A percentile compares a stretch with the other conserved stretches of the same genome.
Evolutionary conservation across 2,329 filamentous ascomycete species (phyloP).

Genomic region (Pestalotiopsis fici): DNA sequence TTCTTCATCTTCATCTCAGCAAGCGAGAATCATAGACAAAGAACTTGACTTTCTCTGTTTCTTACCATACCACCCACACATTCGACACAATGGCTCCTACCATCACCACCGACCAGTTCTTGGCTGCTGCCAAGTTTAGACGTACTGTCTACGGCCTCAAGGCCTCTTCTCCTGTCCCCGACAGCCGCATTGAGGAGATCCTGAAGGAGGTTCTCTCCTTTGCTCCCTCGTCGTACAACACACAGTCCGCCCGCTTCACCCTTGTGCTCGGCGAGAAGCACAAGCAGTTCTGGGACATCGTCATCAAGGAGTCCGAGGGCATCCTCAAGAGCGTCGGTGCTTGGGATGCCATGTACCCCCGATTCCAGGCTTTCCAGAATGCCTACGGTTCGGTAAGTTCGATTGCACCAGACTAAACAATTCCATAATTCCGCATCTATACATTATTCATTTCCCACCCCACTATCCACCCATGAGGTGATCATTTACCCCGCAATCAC

Average conservation of each 20-base stretch:
- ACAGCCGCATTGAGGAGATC: conserved; percentile 28
- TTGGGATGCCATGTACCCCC: conserved; percentile 18
- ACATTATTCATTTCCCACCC: not conserved
- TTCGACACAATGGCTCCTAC: conserved; percentile 5
- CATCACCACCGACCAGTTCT: conserved; percentile 23
- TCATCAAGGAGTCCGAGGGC: conserved; percentile 16
- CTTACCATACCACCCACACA: not conserved
- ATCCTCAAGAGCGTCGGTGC: conserved; percentile 18
- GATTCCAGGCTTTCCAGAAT: conserved; percentile 17
- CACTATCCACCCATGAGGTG: not conserved
- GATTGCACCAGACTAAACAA: not conserved
- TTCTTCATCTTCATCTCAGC: not conserved
- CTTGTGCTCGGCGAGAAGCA: conserved; percentile 22
- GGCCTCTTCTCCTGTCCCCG: conserved; percentile 26
- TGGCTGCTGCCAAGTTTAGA: conserved; percentile 27
- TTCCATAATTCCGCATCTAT: not conserved
- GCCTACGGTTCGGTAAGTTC: conserved; percentile 26
- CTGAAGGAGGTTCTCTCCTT: conserved; percentile 22
- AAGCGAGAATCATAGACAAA: not conserved
- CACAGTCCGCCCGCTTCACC: conserved; percentile 21
- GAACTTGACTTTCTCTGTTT: not conserved
- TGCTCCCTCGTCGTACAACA: conserved; percentile 24
- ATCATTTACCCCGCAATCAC: not conserved
- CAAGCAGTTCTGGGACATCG: conserved; percentile 22
- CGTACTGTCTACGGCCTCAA: conserved; percentile 29